Evolutionary conservation across 2,329 filamentous ascomycete species (phyloP).

Genomic region (Aspergillus persii): DNA sequence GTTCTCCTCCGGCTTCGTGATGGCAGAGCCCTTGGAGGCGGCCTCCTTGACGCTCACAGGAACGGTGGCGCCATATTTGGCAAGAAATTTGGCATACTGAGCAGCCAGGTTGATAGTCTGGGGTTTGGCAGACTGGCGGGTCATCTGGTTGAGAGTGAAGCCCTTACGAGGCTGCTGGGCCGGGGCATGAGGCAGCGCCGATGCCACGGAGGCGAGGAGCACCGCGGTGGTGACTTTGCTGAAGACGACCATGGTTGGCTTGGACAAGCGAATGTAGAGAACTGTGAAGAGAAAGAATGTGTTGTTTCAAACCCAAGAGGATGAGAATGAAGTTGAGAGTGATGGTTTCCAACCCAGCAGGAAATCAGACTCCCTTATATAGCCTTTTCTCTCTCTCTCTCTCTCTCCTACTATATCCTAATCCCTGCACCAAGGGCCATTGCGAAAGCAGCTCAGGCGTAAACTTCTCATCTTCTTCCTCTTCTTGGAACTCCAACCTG

Average conservation of each 20-base stretch:
- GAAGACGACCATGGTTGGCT: slow-evolving; percentile 33
- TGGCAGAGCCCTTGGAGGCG: slow-evolving; percentile 31
- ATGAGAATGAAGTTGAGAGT: slow-evolving; percentile 12
- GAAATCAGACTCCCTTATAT: slow-evolving; percentile 27
- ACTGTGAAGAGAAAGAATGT: slow-evolving; percentile 13
- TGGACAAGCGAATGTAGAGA: not conserved
- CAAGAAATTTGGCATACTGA: slow-evolving; percentile 27
- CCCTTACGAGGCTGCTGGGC: slow-evolving; percentile 18
- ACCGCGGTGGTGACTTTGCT: slow-evolving; percentile 28
- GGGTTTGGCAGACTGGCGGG: slow-evolving; percentile 16
- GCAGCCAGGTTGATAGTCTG: slow-evolving; percentile 28
- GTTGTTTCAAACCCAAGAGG: slow-evolving; percentile 10
- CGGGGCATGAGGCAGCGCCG: slow-evolving; percentile 26
- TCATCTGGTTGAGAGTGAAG: slow-evolving; percentile 34
- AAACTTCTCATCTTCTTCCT: slow-evolving; percentile 11
- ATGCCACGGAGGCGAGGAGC: slow-evolving; percentile 26
- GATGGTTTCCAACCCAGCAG: slow-evolving; percentile 7
- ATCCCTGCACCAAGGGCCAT: not conserved
- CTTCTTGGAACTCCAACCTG: slow-evolving; percentile 15
- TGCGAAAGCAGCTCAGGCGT: not conserved
- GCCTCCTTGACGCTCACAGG: slow-evolving; percentile 31
- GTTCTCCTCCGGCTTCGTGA: slow-evolving; percentile 47
- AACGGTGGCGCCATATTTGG: slow-evolving; percentile 31
- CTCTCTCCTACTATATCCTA: not conserved
- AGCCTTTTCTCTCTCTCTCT: slow-evolving; percentile 13